A percentile compares a stretch with the other conserved stretches of the same genome.
Evolutionary conservation across 495 filamentous ascomycete genomes (phyloP).

Genomic region (Tricharina praecox): DNA sequence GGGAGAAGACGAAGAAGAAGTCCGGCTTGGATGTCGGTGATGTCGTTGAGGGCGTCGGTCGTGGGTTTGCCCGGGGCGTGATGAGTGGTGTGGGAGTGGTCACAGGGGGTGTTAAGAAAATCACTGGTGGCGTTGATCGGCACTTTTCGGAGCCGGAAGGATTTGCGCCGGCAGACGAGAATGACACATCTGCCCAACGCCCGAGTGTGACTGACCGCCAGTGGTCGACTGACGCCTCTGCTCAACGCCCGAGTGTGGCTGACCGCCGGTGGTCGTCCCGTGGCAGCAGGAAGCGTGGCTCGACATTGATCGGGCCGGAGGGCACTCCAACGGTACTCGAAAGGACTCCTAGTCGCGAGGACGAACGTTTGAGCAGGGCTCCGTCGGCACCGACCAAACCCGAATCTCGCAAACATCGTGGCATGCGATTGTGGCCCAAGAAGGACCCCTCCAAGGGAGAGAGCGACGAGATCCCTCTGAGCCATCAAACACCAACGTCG

Average conservation of each 20-base stretch:
- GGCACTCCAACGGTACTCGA: neutral
- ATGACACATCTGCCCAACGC: neutral
- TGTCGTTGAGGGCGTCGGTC: constrained; percentile 2
- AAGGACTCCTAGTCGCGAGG: neutral
- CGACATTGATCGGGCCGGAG: constrained; percentile 13
- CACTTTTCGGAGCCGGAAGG: neutral
- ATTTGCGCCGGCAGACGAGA: neutral
- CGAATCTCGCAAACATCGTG: neutral
- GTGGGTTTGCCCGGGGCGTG: constrained; percentile 41
- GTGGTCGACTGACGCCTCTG: neutral
- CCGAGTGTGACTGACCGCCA: neutral
- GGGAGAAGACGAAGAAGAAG: constrained; percentile 18
- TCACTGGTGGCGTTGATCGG: constrained; percentile 13
- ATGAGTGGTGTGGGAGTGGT: constrained; percentile 12
- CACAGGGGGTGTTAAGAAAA: constrained; percentile 17
- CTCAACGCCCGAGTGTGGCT: neutral
- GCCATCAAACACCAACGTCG: constrained; percentile 14
- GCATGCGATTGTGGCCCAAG: neutral
- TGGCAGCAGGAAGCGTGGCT: constrained; percentile 17
- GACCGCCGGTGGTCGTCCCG: neutral
- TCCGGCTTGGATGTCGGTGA: neutral
- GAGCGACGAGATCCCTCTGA: constrained; percentile 22
- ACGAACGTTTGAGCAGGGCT: neutral
- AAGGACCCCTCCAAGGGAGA: constrained; percentile 6
- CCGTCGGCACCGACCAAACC: neutral